Base-by-base conservation (phyloP, 495 filamentous ascomycete genomes). In the Cercophora samala region DNA sequence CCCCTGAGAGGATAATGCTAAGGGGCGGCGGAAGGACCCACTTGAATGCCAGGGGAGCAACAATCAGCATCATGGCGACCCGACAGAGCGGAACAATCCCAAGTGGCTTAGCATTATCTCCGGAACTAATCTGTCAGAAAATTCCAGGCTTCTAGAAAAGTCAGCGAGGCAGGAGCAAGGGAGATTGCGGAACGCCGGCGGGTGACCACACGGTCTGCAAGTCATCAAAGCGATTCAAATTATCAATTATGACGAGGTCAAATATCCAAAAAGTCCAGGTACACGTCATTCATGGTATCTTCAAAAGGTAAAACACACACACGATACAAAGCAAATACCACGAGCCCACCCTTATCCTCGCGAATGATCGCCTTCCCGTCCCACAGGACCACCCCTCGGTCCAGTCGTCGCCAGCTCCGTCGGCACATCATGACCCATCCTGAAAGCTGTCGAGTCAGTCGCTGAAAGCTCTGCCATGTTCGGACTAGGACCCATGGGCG, bases 1-100 rank as follows among this genome's bases (percentile, higher is more conserved):
- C 24, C 22, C 22, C 58, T 25, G 58, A 60, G 18, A 60, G 58
- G 24, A 60, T 24, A 60, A 60, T 60, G 8, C 58, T 29, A 60
- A 60, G 23, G 15, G 23, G 58, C 5, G 53, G n/a, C n/a, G n/a
- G n/a, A n/a, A n/a, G 8, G 22, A 21, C 17, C 53, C 53, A 56
- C n/a, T 5, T 21, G 8, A 21, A 56, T 56, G 53, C n/a, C n/a
- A 26, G 21, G 21, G 23, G 6, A 4, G 18, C 22, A 56, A 56
- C 54, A 56, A 56, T 24, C 54, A 56, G 19, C 13, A 21, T 56
- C 18, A 21, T 21, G n/a, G 54, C 3, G 58, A 60, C 17, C 22
- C 58, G 58, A 24, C 24, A 24, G 25, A 60, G 21, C 21, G 21
- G 58, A 60, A 60, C 25, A 60, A 60, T 60, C 21, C 58, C 23